phyloP scores from a whole-genome alignment of 441 rosid genomes.

The Syzygium syzygioides region DNA sequence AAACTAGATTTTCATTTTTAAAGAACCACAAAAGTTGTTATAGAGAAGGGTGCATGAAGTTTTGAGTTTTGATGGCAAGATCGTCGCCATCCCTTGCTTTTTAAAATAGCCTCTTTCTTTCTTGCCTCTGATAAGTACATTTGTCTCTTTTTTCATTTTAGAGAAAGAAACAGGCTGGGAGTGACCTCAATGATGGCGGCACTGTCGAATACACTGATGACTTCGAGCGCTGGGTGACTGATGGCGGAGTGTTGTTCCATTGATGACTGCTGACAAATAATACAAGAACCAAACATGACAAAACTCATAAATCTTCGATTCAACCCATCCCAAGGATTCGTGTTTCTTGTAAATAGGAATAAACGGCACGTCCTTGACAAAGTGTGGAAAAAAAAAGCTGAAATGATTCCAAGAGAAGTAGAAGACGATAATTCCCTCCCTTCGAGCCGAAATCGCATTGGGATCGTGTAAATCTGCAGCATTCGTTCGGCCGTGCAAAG shows the following conservation, averaged over 20 bases:
- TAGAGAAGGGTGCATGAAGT: neutral
- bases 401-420: neutral
- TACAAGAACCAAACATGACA: slow-evolving; percentile 2
- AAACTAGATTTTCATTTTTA: neutral
- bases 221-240: slow-evolving; percentile 60
- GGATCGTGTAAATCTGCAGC: neutral
- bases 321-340: slow-evolving; percentile 51
- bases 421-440: neutral
- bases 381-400: neutral
- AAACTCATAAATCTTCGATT: slow-evolving; percentile 3
- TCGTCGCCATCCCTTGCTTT: neutral
- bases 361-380: neutral
- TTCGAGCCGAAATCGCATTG: neutral
- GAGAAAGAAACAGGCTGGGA: slow-evolving; percentile 34
- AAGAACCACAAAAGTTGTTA: neutral
- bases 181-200: slow-evolving; percentile 15
- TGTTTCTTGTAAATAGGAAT: neutral
- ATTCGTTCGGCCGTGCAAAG: neutral
- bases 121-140: neutral
- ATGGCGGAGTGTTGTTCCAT: slow-evolving; percentile 49
- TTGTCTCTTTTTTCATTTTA: slow-evolving; percentile 2
- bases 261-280: slow-evolving; percentile 11
- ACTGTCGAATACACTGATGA: slow-evolving; percentile 30
- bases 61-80: neutral
- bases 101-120: neutral